phyloP scores from a whole-genome alignment of 2,329 filamentous ascomycete species.

The Alternaria burnsii region DNA sequence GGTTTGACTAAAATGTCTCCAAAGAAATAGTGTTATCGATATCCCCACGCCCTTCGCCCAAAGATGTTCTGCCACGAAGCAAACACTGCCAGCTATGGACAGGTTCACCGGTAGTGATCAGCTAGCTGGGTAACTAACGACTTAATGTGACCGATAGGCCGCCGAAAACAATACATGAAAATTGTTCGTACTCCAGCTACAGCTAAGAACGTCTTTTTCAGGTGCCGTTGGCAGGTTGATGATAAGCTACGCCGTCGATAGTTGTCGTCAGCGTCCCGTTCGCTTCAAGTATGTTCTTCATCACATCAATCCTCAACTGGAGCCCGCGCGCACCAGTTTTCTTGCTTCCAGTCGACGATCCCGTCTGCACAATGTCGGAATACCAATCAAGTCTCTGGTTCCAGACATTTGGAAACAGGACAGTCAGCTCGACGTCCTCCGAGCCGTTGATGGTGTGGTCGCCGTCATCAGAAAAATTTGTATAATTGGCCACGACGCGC shows the following conservation, averaged over 20 bases:
- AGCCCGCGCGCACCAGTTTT: constrained; percentile 53
- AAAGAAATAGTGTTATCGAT: not conserved
- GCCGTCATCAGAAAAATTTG: constrained; percentile 51
- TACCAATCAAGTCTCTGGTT: constrained; percentile 50
- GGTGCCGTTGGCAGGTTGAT: constrained; percentile 52
- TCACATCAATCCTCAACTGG: constrained; percentile 51
- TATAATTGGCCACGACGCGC: constrained; percentile 49
- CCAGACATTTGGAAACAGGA: constrained; percentile 17
- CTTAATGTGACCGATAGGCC: too few species aligned
- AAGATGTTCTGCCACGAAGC: not conserved
- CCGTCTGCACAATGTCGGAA: constrained; percentile 51
- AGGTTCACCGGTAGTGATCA: not conserved
- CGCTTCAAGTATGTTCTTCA: constrained; percentile 53
- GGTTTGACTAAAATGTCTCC: not conserved
- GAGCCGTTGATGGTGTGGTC: constrained; percentile 43
- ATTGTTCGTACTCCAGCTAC: not conserved
- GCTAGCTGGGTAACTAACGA: not conserved
- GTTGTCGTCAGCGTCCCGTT: constrained; percentile 54
- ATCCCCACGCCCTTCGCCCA: not conserved
- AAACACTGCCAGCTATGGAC: not conserved
- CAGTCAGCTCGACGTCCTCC: constrained; percentile 46
- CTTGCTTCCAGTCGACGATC: constrained; percentile 46
- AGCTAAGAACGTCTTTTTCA: not conserved
- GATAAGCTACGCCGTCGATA: constrained; percentile 49
- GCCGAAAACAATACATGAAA: not conserved